These are phyloP conservation scores for Plasmopara viticola DNA, from an alignment of 352 stramenopile genomes.

Conservation along the genomic window DNA sequence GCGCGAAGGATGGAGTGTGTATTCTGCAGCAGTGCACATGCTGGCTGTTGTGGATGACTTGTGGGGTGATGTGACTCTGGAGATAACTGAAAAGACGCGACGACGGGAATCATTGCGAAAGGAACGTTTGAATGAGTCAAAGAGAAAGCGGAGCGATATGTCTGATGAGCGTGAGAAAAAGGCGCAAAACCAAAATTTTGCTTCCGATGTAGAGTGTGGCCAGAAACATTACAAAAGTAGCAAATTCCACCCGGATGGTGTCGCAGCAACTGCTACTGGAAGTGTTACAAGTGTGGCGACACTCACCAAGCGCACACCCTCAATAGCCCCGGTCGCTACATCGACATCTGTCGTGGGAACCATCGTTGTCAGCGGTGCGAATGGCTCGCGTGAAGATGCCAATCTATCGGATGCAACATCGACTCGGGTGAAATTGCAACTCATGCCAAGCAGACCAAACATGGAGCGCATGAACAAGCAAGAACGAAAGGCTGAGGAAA, in stretches of 20 bases:
- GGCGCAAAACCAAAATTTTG: conserved; percentile 4
- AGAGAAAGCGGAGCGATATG: conserved; percentile 30
- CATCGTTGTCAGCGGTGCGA: conserved; percentile 25
- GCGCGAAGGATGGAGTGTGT: conserved; percentile 76
- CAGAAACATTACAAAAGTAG: too few relatives aligned
- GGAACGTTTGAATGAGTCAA: conserved; percentile 61
- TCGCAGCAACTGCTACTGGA: too few relatives aligned
- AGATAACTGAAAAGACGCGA: conserved; percentile 65
- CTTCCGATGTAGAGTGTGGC: too few relatives aligned
- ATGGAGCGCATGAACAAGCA: conserved; percentile 79
- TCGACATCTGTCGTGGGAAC: conserved; percentile 29
- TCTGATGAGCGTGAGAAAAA: conserved; percentile 30
- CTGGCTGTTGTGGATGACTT: conserved; percentile 63
- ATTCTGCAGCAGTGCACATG: conserved; percentile 70
- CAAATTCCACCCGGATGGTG: too few relatives aligned
- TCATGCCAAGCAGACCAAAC: conserved; percentile 52
- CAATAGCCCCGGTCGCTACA: conserved; percentile 8
- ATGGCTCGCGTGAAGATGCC: conserved; percentile 23
- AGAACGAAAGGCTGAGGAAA: conserved; percentile 82
- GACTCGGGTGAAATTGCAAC: conserved; percentile 46
- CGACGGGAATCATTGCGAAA: conserved; percentile 68
- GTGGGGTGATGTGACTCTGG: conserved; percentile 73
- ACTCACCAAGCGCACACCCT: conserved; percentile 5
- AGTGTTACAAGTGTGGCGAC: conserved; percentile 3
- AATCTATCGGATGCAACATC: conserved; percentile 26